phyloP scores from a whole-genome alignment of 2,329 filamentous ascomycete species.

The Xylaria sp. region DNA sequence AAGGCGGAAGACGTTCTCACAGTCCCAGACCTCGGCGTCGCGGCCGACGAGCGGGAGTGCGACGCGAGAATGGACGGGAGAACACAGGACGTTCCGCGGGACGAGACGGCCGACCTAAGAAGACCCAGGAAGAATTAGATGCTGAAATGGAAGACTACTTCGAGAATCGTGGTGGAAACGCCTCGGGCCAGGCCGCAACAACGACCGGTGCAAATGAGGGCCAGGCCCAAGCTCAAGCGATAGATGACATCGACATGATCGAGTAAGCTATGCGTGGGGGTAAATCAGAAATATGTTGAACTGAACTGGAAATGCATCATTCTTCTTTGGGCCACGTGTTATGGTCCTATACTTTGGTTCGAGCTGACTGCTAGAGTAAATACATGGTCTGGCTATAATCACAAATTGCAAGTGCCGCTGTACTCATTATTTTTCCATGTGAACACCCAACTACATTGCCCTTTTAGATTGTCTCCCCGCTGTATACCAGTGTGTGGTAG shows the following conservation, averaged over 20 bases:
- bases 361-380: not conserved
- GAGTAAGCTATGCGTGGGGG: slow-evolving; percentile 52
- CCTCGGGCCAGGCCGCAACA: slow-evolving; percentile 53
- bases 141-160: slow-evolving; percentile 98
- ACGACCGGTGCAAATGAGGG: slow-evolving; percentile 43
- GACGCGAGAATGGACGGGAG: slow-evolving; percentile 56
- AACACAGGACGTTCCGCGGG: slow-evolving; percentile 54
- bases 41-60: slow-evolving; percentile 57
- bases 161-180: slow-evolving; percentile 52
- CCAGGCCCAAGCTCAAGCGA: slow-evolving; percentile 43
- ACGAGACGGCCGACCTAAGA: slow-evolving; percentile 73
- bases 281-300: not conserved
- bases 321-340: not conserved
- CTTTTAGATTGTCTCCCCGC: not conserved
- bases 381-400: not conserved
- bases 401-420: not conserved
- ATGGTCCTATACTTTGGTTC: not conserved
- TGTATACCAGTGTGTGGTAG: not conserved
- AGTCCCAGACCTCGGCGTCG: slow-evolving; percentile 69
- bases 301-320: not conserved
- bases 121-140: slow-evolving; percentile 92
- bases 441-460: not conserved
- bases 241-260: slow-evolving; percentile 77
- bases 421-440: not conserved
- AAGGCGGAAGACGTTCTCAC: slow-evolving; percentile 64